Conservation (phyloP, 1,284 basidiomycete species). For the Coriolopsis trogii region DNA sequence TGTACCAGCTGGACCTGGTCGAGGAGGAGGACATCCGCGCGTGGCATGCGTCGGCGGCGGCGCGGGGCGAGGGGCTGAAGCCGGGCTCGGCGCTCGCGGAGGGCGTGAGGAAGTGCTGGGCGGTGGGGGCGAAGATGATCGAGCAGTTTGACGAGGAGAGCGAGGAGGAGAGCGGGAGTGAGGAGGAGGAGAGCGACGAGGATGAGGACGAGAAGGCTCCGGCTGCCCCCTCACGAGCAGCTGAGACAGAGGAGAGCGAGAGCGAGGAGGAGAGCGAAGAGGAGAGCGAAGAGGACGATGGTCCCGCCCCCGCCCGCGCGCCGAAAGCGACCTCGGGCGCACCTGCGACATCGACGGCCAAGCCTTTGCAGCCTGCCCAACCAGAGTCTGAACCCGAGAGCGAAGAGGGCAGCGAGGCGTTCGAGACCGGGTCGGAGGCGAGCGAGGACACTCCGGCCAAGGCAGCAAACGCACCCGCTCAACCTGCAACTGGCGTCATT, state of each 20-base stretch:
- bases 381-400: conserved; percentile 30
- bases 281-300: conserved; percentile 19
- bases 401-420: conserved; percentile 20
- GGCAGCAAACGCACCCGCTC: background rate
- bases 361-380: conserved; percentile 8
- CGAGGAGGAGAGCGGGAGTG: conserved; percentile 42
- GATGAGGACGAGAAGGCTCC: conserved; percentile 42
- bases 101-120: conserved; percentile 70
- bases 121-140: conserved; percentile 72
- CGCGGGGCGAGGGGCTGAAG: conserved; percentile 51
- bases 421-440: conserved; percentile 6
- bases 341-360: conserved; percentile 5
- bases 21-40: conserved; percentile 78
- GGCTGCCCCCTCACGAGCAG: conserved; percentile 19
- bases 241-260: conserved; percentile 21
- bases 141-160: conserved; percentile 78
- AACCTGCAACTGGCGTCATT: background rate
- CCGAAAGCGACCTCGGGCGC: background rate
- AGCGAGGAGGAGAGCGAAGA: conserved; percentile 29
- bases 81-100: conserved; percentile 43
- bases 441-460: conserved; percentile 8
- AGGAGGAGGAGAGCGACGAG: conserved; percentile 31
- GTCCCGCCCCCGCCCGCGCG: background rate
- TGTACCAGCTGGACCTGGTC: conserved; percentile 78
- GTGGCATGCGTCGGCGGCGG: conserved; percentile 61